A percentile compares a stretch with the other conserved stretches of the same genome.
These are phyloP conservation scores for Pestalotiopsis sp. DNA, from an alignment of 2,329 filamentous ascomycete species.

Conservation along the genomic window DNA sequence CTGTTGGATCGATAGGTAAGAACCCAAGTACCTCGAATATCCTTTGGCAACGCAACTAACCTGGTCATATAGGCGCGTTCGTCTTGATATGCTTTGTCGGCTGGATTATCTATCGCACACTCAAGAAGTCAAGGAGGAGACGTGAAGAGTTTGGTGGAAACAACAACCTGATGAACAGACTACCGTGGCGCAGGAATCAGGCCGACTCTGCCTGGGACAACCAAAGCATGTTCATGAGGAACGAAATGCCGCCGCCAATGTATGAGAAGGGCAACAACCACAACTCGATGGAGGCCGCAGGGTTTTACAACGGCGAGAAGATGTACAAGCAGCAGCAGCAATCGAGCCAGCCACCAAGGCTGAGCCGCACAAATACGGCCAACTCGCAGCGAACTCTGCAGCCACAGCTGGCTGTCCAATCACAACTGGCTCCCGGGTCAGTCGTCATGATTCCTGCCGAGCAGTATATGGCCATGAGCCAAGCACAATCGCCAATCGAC, in stretches of 20 bases:
- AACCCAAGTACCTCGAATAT: neutral
- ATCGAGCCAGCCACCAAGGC: constrained; percentile 16
- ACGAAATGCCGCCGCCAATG: constrained; percentile 24
- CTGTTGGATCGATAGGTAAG: constrained; percentile 37
- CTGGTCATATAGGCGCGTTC: constrained; percentile 39
- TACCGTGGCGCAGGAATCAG: constrained; percentile 21
- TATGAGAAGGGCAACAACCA: constrained; percentile 25
- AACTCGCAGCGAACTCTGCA: constrained; percentile 22
- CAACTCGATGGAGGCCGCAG: constrained; percentile 24
- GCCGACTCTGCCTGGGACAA: constrained; percentile 17
- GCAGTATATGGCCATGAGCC: constrained; percentile 15
- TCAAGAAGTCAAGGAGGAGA: constrained; percentile 34
- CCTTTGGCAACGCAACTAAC: neutral
- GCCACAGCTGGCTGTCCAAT: constrained; percentile 13
- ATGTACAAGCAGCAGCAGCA: constrained; percentile 15
- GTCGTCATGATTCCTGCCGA: constrained; percentile 18
- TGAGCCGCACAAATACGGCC: constrained; percentile 19
- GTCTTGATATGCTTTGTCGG: constrained; percentile 46
- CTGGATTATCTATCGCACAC: constrained; percentile 47
- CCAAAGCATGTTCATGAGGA: constrained; percentile 19
- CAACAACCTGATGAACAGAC: constrained; percentile 19
- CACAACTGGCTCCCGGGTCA: constrained; percentile 14
- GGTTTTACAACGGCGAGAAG: constrained; percentile 27
- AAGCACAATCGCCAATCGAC: constrained; percentile 7
- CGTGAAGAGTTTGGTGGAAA: constrained; percentile 4